Conservation (phyloP, 148 eudicot genomes). For the Hydrangea macrophylla region DNA sequence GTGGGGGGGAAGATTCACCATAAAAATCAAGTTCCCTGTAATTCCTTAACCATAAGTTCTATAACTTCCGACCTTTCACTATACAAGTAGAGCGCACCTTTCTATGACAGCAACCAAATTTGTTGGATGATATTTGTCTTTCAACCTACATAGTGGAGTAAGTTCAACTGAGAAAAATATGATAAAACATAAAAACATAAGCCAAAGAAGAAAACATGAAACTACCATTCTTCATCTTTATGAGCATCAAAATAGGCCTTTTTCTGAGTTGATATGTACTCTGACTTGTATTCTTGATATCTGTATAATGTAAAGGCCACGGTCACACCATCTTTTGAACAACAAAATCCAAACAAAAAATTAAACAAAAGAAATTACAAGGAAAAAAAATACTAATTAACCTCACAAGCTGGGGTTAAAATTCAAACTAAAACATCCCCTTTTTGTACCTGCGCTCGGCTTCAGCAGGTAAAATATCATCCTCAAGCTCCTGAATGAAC, state of each 20-base stretch:
- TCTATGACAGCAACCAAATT: slow-evolving; percentile 79
- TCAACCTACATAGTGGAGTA: slow-evolving; percentile 57
- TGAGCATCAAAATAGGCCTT: slow-evolving; percentile 90
- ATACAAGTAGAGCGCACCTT: slow-evolving; percentile 43
- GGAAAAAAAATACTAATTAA: not conserved
- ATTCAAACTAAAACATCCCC: slow-evolving; percentile 2
- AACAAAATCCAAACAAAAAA: not conserved
- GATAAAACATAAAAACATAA: not conserved
- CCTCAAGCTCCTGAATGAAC: slow-evolving; percentile 99
- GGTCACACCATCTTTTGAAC: not conserved
- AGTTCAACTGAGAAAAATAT: slow-evolving; percentile 11
- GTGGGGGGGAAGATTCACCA: not conserved
- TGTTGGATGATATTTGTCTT: slow-evolving; percentile 95
- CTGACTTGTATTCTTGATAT: slow-evolving; percentile 91
- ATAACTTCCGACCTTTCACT: not conserved
- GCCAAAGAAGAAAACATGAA: slow-evolving; percentile 1
- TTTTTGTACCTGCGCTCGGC: slow-evolving; percentile 87
- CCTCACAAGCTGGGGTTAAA: not conserved
- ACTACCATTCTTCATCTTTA: slow-evolving; percentile 93
- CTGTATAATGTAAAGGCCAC: slow-evolving; percentile 31
- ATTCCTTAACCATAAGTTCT: not conserved
- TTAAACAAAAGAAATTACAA: not conserved
- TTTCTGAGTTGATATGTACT: slow-evolving; percentile 88
- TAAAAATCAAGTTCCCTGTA: too few relatives aligned
- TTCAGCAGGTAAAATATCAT: slow-evolving; percentile 89